Conservation (phyloP, 108 stramenopile species). For the Cylindrotheca closterium region DNA sequence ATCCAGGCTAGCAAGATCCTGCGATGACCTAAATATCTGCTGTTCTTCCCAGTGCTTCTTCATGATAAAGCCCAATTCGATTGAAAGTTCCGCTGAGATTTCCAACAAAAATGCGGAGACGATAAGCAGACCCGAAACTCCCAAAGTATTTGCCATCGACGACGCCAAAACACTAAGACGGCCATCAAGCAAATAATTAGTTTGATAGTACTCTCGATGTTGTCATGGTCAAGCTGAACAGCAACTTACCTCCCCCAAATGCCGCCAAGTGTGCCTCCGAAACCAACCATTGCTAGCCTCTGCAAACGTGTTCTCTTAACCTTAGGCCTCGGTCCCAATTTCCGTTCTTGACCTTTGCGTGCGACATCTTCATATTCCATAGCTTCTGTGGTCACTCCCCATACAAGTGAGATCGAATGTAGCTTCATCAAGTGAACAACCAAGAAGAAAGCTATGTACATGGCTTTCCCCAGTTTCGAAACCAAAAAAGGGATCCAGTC, state of each 20-base stretch:
- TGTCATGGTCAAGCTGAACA: background rate
- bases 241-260: constrained; percentile 73
- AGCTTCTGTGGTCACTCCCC: constrained; percentile 89
- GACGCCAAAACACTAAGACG: constrained; percentile 63
- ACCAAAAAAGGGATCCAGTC: constrained; percentile 25
- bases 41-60: constrained; percentile 87
- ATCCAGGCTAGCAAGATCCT: constrained; percentile 62
- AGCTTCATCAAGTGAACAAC: constrained; percentile 87
- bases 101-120: constrained; percentile 74
- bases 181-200: background rate
- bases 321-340: background rate
- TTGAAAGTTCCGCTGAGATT: constrained; percentile 71
- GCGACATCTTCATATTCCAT: constrained; percentile 91
- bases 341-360: constrained; percentile 37
- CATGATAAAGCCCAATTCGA: constrained; percentile 87
- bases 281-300: constrained; percentile 76
- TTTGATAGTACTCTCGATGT: background rate
- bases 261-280: constrained; percentile 87
- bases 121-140: constrained; percentile 71
- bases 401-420: constrained; percentile 78
- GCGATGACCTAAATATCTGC: constrained; percentile 47
- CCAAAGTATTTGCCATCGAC: constrained; percentile 60
- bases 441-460: constrained; percentile 85
- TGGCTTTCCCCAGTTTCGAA: constrained; percentile 46
- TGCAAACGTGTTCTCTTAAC: constrained; percentile 54